Evolutionary conservation across 2,329 filamentous ascomycete species (phyloP).

Genomic region (Colletotrichum sansevieriae): DNA sequence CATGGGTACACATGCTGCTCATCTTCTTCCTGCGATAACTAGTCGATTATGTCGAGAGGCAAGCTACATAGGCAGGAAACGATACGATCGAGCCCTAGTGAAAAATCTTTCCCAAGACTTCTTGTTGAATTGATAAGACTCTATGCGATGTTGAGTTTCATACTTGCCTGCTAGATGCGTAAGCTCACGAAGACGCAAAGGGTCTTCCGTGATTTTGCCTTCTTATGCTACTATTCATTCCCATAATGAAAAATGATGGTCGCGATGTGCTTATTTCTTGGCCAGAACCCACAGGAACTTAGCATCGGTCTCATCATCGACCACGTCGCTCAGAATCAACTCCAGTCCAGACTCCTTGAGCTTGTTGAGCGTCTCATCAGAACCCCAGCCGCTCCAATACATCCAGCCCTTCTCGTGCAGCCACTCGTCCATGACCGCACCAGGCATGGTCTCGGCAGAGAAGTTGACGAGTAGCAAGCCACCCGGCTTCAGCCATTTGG

Average conservation of each 20-base stretch:
- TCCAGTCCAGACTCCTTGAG: slow-evolving; percentile 51
- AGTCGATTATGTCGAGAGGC: too few species aligned
- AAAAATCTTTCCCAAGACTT: too few species aligned
- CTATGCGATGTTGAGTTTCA: too few species aligned
- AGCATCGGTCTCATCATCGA: slow-evolving; percentile 49
- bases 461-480: slow-evolving; percentile 65
- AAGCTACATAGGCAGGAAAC: too few species aligned
- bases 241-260: not conserved
- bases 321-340: slow-evolving; percentile 49
- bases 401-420: slow-evolving; percentile 57
- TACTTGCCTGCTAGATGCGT: too few species aligned
- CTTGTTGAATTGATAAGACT: too few species aligned
- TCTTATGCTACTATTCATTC: not conserved
- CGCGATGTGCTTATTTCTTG: slow-evolving; percentile 41
- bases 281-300: slow-evolving; percentile 58
- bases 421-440: slow-evolving; percentile 52
- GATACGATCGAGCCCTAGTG: too few species aligned
- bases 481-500: slow-evolving; percentile 63
- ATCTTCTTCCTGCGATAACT: too few species aligned
- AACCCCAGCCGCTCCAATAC: slow-evolving; percentile 58
- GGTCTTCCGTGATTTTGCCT: too few species aligned
- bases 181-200: too few species aligned
- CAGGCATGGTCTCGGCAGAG: slow-evolving; percentile 47
- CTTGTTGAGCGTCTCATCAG: slow-evolving; percentile 49
- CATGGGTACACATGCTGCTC: too few species aligned